Base-by-base conservation (phyloP, 495 filamentous ascomycete species). In the Penicillium nucicola region DNA sequence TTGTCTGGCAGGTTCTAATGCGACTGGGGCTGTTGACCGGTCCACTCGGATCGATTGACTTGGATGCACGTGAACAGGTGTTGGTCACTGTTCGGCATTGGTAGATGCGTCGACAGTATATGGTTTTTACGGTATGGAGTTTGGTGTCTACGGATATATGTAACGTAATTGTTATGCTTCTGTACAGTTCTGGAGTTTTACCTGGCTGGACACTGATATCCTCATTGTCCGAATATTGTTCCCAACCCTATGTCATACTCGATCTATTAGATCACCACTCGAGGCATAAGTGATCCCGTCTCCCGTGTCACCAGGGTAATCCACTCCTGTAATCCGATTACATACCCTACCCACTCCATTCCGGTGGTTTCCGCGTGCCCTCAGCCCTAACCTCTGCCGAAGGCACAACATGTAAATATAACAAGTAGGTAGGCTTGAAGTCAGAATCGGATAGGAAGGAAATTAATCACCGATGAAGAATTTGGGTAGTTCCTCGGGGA, bases 1-100 rank as follows among this genome's bases (percentile, higher is more conserved):
- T 84, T 51, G 85, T 88, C 12, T 88, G 84, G 79, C 81, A 77
- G 52, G 67, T 92, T n/a, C 66, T 77, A 7, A 66, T 57, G 48
- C 71, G 72, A 2, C 35, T 75, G 18, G 72, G 72, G 12, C 39
- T 70, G 13, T 49, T 60, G 22, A 67, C 62, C 5, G 67, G 71
- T 17, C 65, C 65, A 34, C 57, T 61, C 7, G 60, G 60, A 0
- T 59, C 58, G 6, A 34, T 68, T 6, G 69, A 74, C 20, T 37
- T 65, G 13, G 70, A 72, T 43, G 44, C 68, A 1, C 50, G 61
- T 28, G 69, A 75, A 44, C 69, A 70, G 50, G 68, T 77, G 12
- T 57, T 77, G 39, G 61, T 77, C 10, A 64, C 62, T 42, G 64
- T 77, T 15, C 62, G 72, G 39, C 74, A 77, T 61, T 77, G 74